phyloP scores from a whole-genome alignment of 2,329 filamentous ascomycete genomes.

The Trichocomaceae sp. region DNA sequence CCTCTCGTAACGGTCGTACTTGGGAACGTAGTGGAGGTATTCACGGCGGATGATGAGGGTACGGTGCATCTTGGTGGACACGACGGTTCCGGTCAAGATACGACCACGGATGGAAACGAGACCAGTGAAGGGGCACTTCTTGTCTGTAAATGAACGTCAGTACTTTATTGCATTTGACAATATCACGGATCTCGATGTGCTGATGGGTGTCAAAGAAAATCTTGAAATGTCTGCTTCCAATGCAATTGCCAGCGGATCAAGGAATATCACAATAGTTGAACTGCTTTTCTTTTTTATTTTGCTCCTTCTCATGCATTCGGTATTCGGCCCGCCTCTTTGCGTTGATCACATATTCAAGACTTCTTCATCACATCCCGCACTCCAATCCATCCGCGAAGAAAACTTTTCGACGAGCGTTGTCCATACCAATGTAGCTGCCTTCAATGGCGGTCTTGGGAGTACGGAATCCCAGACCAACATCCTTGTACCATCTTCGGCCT shows the following conservation, averaged over 20 bases:
- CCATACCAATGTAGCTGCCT: slow-evolving; percentile 97
- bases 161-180: slow-evolving; percentile 11
- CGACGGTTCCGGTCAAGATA: slow-evolving; percentile 98
- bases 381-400: not conserved
- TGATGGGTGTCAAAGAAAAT: slow-evolving; percentile 1
- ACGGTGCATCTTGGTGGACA: slow-evolving; percentile 99
- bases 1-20: slow-evolving; percentile 99
- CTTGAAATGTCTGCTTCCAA: slow-evolving; percentile 7
- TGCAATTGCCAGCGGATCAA: not conserved
- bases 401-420: slow-evolving; percentile 14
- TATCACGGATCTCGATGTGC: not conserved
- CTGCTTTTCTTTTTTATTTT: not conserved
- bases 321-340: not conserved
- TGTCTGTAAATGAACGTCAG: slow-evolving; percentile 58
- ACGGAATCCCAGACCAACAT: slow-evolving; percentile 97
- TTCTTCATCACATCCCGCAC: not conserved
- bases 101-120: slow-evolving; percentile 98
- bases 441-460: slow-evolving; percentile 99
- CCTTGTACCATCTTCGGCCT: slow-evolving; percentile 97
- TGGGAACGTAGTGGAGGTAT: slow-evolving; percentile 99
- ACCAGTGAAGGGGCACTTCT: slow-evolving; percentile 99
- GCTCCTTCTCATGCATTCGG: not conserved
- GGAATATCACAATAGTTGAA: not conserved
- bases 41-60: slow-evolving; percentile 98
- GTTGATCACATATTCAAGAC: slow-evolving; percentile 2